phyloP scores from a whole-genome alignment of 441 rosid genomes.

The Theobroma grandiflorum region DNA sequence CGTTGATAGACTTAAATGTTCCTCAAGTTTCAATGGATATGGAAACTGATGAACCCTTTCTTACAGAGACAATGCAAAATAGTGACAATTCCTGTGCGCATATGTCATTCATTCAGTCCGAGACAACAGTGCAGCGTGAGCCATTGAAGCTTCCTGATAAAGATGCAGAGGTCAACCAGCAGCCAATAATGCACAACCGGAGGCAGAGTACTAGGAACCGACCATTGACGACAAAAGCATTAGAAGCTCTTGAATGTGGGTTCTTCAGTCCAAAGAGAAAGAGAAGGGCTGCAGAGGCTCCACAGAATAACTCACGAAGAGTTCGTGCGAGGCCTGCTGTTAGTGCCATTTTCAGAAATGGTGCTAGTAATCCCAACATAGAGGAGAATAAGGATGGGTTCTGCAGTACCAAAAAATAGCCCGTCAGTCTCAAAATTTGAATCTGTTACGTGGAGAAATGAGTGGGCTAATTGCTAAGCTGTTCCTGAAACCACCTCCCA shows the following conservation, averaged over 20 bases:
- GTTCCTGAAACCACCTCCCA: background rate
- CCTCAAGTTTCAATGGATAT: conserved; percentile 53
- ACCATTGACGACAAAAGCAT: conserved; percentile 30
- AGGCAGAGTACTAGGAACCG: conserved; percentile 36
- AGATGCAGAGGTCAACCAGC: conserved; percentile 33
- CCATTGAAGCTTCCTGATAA: conserved; percentile 33
- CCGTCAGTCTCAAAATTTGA: conserved; percentile 15
- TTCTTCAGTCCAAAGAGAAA: conserved; percentile 22
- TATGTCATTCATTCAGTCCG: conserved; percentile 40
- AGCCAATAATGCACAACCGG: conserved; percentile 13
- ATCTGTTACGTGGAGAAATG: conserved; percentile 22
- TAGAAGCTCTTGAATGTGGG: conserved; percentile 37
- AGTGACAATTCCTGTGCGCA: conserved; percentile 41
- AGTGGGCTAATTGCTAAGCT: background rate
- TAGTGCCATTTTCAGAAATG: conserved; percentile 40
- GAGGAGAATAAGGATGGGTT: conserved; percentile 29
- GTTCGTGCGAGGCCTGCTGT: conserved; percentile 34
- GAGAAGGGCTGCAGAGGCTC: conserved; percentile 33
- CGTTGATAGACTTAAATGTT: conserved; percentile 61
- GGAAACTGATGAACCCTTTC: conserved; percentile 39
- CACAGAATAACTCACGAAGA: conserved; percentile 37
- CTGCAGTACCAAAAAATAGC: conserved; percentile 22
- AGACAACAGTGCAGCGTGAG: conserved; percentile 37
- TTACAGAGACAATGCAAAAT: conserved; percentile 35
- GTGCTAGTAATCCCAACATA: conserved; percentile 34